These are phyloP conservation scores for Lotmaria passim DNA, from an alignment of 208 protist species.

Conservation along the genomic window DNA sequence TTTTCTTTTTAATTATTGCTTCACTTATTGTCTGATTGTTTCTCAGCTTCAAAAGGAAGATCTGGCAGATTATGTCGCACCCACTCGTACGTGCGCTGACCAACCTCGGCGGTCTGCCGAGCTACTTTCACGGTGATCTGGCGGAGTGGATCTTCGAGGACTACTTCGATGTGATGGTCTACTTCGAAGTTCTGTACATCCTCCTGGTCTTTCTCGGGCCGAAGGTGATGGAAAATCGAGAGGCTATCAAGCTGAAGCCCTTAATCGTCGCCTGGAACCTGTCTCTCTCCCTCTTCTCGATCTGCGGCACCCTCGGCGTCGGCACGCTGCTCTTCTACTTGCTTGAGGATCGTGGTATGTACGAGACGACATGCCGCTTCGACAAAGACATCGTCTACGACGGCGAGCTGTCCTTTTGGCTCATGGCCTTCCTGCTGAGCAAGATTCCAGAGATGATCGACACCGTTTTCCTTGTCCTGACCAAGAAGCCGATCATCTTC, in stretches of 20 bases:
- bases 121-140: constrained; percentile 42
- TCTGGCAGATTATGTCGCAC: constrained; percentile 4
- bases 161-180: constrained; percentile 59
- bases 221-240: constrained; percentile 66
- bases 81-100: constrained; percentile 32
- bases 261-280: constrained; percentile 84
- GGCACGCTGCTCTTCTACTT: constrained; percentile 38
- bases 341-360: constrained; percentile 49
- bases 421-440: constrained; percentile 76
- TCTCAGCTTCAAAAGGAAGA: background rate
- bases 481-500: constrained; percentile 90
- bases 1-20: background rate
- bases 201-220: constrained; percentile 64
- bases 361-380: constrained; percentile 52
- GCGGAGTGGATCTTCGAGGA: constrained; percentile 46
- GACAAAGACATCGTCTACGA: constrained; percentile 53
- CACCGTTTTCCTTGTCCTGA: constrained; percentile 85
- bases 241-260: constrained; percentile 54
- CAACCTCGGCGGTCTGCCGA: constrained; percentile 43
- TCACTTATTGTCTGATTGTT: background rate
- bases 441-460: constrained; percentile 92
- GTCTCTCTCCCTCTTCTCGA: constrained; percentile 75
- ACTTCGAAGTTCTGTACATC: constrained; percentile 56
- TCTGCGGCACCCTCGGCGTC: constrained; percentile 37
- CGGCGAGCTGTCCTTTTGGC: constrained; percentile 44